Conservation (phyloP, 305 asterid species). For the Plantago lanceolata region DNA sequence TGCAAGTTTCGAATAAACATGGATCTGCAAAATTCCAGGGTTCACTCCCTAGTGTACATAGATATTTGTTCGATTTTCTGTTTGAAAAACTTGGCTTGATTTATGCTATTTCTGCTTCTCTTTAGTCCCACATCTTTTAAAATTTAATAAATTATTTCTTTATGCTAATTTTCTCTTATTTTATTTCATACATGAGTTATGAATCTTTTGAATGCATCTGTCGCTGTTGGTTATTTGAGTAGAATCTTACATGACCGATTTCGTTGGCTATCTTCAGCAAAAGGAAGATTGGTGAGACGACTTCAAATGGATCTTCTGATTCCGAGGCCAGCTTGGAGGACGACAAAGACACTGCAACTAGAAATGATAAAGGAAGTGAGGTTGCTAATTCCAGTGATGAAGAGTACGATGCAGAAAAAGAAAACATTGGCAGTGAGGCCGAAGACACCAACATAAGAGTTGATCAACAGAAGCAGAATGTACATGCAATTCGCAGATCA, state of each 20-base stretch:
- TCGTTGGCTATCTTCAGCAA: constrained; percentile 33
- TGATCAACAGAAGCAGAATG: constrained; percentile 25
- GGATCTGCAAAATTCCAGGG: neutral
- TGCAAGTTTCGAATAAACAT: neutral
- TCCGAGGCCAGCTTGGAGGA: constrained; percentile 32
- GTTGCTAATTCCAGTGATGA: constrained; percentile 31
- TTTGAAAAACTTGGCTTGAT: neutral
- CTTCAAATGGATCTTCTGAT: constrained; percentile 24
- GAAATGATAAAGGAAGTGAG: constrained; percentile 28
- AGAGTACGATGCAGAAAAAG: constrained; percentile 29
- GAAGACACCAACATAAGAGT: neutral
- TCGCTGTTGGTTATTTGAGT: neutral
- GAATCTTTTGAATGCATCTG: neutral
- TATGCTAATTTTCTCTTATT: neutral
- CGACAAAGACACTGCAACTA: constrained; percentile 30
- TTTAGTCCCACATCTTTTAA: neutral
- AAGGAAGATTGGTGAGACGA: constrained; percentile 36
- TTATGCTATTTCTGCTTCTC: neutral
- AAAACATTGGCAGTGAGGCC: constrained; percentile 23
- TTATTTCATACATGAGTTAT: neutral
- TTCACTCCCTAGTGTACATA: neutral
- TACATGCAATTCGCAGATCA: constrained; percentile 25
- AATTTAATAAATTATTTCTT: neutral
- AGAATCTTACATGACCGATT: neutral
- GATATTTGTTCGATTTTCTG: neutral